These are phyloP conservation scores for Thelephora aurantiotincta DNA, from an alignment of 768 basidiomycete genomes.

Conservation along the genomic window DNA sequence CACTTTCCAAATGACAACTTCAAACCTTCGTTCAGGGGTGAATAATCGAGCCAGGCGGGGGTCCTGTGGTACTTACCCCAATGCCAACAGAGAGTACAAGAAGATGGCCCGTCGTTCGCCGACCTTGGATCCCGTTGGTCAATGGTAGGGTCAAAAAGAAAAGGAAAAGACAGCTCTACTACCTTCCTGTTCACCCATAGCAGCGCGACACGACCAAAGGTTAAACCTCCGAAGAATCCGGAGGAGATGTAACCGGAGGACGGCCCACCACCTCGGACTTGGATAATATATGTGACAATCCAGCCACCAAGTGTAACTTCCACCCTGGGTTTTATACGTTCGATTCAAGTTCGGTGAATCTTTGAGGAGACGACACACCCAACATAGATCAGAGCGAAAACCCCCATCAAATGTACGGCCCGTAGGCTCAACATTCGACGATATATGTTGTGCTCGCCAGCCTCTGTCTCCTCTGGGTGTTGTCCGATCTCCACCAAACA, in stretches of 20 bases:
- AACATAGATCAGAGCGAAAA: slow-evolving; percentile 30
- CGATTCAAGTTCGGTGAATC: slow-evolving; percentile 2
- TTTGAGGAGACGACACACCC: slow-evolving; percentile 10
- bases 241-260: slow-evolving; percentile 35
- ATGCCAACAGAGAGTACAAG: slow-evolving; percentile 21
- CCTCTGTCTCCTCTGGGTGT: slow-evolving; percentile 20
- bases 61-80: slow-evolving; percentile 18
- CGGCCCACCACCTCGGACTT: slow-evolving; percentile 29
- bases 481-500: slow-evolving; percentile 42
- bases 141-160: neutral
- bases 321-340: slow-evolving; percentile 1
- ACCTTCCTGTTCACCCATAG: slow-evolving; percentile 35
- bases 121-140: slow-evolving; percentile 11
- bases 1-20: slow-evolving; percentile 44
- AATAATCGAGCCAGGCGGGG: neutral
- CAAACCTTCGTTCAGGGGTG: slow-evolving; percentile 23
- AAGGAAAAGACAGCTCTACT: neutral
- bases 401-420: slow-evolving; percentile 24
- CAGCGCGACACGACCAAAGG: slow-evolving; percentile 35
- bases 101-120: slow-evolving; percentile 23
- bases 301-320: slow-evolving; percentile 27
- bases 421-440: slow-evolving; percentile 29
- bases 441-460: slow-evolving; percentile 25
- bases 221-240: slow-evolving; percentile 37
- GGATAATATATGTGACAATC: slow-evolving; percentile 38